Percentiles rank a stretch among this genome's conserved stretches.
phyloP scores from a whole-genome alignment of 805 yeast species.

The Sugiyamaella floridensis region DNA sequence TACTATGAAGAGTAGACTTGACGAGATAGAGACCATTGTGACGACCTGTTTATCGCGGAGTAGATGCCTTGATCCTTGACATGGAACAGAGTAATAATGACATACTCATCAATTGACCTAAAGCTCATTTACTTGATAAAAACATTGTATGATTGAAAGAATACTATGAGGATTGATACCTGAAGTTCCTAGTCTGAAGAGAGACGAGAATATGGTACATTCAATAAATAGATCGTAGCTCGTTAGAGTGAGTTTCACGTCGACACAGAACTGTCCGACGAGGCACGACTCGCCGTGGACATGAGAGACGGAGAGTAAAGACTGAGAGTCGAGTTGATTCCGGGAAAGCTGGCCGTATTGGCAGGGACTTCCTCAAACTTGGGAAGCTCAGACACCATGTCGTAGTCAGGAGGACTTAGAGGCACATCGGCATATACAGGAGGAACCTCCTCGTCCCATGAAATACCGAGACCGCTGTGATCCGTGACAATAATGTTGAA shows the following conservation, averaged over 20 bases:
- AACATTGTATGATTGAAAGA: too few relatives aligned
- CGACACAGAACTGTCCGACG: constrained; percentile 1
- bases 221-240: background rate
- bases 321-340: constrained; percentile 13
- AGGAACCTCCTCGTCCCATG: constrained; percentile 99
- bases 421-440: constrained; percentile 89
- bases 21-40: too few relatives aligned
- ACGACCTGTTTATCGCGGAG: too few relatives aligned
- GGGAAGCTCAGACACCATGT: constrained; percentile 22
- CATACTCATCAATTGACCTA: too few relatives aligned
- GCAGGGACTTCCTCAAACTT: constrained; percentile 17
- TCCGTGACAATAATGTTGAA: constrained; percentile 79
- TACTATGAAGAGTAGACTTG: too few relatives aligned
- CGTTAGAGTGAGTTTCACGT: background rate
- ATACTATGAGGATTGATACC: too few relatives aligned
- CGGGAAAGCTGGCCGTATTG: constrained; percentile 8
- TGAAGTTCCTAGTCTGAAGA: too few relatives aligned
- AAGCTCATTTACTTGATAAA: too few relatives aligned
- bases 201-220: background rate
- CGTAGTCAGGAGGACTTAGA: constrained; percentile 81
- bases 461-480: constrained; percentile 88
- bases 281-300: constrained; percentile 1
- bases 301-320: constrained; percentile 7
- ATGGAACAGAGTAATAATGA: too few relatives aligned
- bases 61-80: too few relatives aligned